Percentiles rank a stretch among this genome's conserved stretches.
These are phyloP conservation scores for Plasmodium knowlesi DNA, from an alignment of 169 alveolate genomes.

Conservation along the genomic window DNA sequence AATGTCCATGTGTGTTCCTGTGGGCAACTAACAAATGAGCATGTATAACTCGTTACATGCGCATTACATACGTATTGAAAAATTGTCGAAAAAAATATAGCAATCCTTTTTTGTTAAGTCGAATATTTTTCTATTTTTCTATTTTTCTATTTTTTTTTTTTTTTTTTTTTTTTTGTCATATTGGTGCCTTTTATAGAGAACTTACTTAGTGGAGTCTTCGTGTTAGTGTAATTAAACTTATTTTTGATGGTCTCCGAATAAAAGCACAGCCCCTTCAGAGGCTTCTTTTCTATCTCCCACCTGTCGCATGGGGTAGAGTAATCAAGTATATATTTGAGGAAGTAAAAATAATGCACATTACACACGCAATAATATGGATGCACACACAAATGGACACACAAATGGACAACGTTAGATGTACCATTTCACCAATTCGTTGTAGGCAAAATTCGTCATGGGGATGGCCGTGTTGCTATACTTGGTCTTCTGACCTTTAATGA, in stretches of 20 bases:
- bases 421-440: conserved; percentile 78
- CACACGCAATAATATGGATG: background rate
- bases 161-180: background rate
- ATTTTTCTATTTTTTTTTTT: too few species aligned
- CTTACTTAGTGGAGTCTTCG: conserved; percentile 78
- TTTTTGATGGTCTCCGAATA: conserved; percentile 75
- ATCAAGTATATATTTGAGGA: background rate
- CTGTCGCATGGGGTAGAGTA: conserved; percentile 13
- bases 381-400: background rate
- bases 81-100: background rate
- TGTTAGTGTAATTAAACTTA: conserved; percentile 45
- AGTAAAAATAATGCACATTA: background rate
- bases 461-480: conserved; percentile 77
- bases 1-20: background rate
- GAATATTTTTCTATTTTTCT: background rate
- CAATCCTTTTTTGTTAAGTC: background rate
- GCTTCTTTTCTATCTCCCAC: conserved; percentile 81
- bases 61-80: background rate
- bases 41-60: background rate
- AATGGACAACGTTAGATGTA: background rate
- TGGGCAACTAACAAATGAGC: background rate
- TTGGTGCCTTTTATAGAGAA: background rate
- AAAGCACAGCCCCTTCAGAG: conserved; percentile 79
- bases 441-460: conserved; percentile 81
- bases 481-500: conserved; percentile 81